Base-by-base conservation (phyloP, 2,329 filamentous ascomycete genomes). In the Ceratocystis ficicola region DNA sequence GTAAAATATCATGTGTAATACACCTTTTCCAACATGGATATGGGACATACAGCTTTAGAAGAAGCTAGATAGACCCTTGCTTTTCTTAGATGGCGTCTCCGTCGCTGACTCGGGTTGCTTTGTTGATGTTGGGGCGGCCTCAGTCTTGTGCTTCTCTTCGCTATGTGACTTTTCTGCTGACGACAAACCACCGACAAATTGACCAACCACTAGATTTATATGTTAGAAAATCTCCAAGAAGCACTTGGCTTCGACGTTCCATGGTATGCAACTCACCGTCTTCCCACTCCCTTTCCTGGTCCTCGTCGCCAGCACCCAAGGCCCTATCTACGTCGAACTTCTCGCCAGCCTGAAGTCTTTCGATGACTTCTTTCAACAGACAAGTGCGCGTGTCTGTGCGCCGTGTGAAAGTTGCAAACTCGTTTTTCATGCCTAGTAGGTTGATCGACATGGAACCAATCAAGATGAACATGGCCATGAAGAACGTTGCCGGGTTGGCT, bases 391-490 rank as follows among this genome's bases (percentile, higher is more conserved):
- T 85, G 70, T 96, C 89, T 4, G 91, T 86, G 70, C 86, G 85
- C 63, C 92, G 84, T 72, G 81, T 84, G 71, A 88, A 92, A 8
- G 86, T 84, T 41, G 81, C 80, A 72, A 86, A 88, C 63, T 92
- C 86, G 70, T 88, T 89, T 71, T 86, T 87, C 71, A 97, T 74
- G 44, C 86, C 81, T 72, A 99, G 87, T 81, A 94, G 89, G 72
- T 96, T 89, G 71, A 99, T 96, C 15, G 93, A 89, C 80, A 96
- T 95, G 68, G 90, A 96, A 3, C 95, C 95, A 69, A 97, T 93
- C 69, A 97, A 81, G 50, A 91, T 79, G 72, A 91, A 91, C 69
- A 93, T 89, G 71, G 86, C 79, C 70, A 93, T 89, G 74, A 86
- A 94, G 72, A 90, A 93, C 0, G 86, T 91, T 22, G 88, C 88